A percentile compares a stretch with the other conserved stretches of the same genome.
phyloP scores from a whole-genome alignment of 2,329 filamentous ascomycete species.

The Pseudocercospora ulei region DNA sequence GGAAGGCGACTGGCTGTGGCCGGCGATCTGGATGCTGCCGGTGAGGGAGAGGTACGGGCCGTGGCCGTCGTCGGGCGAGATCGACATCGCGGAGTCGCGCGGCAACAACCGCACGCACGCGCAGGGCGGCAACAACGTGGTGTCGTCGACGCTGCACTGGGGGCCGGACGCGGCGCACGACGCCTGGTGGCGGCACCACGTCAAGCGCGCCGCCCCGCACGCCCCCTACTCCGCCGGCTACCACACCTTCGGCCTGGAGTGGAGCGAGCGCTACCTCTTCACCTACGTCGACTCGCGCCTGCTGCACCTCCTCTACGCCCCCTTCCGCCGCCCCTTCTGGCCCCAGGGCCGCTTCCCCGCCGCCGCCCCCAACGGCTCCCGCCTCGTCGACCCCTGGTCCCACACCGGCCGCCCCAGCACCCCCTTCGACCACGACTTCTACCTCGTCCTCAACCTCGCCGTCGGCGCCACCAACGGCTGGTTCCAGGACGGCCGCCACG shows the following conservation, averaged over 20 bases:
- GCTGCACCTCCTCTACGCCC: constrained; percentile 69
- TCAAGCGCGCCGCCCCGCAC: constrained; percentile 64
- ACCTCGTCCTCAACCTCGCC: constrained; percentile 37
- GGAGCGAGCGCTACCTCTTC: constrained; percentile 81
- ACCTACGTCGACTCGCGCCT: constrained; percentile 74
- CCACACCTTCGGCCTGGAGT: constrained; percentile 74
- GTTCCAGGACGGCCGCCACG: constrained; percentile 62
- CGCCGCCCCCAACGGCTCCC: constrained; percentile 33
- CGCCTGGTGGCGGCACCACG: constrained; percentile 74
- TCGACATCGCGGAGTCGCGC: constrained; percentile 70
- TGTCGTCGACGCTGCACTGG: constrained; percentile 72
- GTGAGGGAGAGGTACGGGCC: constrained; percentile 59
- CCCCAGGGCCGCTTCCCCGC: constrained; percentile 35
- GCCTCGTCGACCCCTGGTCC: constrained; percentile 35
- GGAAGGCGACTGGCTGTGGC: constrained; percentile 77
- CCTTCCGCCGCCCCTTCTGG: constrained; percentile 37
- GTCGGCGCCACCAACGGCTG: constrained; percentile 49
- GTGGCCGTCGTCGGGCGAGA: constrained; percentile 74
- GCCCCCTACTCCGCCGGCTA: constrained; percentile 59
- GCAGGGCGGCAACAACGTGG: constrained; percentile 71
- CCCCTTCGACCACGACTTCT: constrained; percentile 39
- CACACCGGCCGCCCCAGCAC: constrained; percentile 33
- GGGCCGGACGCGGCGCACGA: constrained; percentile 63
- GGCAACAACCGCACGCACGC: constrained; percentile 71
- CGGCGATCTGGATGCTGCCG: constrained; percentile 85